Evolutionary conservation across 208 protist genomes (phyloP).

Genomic region (Entamoeba moshkovskii): DNA sequence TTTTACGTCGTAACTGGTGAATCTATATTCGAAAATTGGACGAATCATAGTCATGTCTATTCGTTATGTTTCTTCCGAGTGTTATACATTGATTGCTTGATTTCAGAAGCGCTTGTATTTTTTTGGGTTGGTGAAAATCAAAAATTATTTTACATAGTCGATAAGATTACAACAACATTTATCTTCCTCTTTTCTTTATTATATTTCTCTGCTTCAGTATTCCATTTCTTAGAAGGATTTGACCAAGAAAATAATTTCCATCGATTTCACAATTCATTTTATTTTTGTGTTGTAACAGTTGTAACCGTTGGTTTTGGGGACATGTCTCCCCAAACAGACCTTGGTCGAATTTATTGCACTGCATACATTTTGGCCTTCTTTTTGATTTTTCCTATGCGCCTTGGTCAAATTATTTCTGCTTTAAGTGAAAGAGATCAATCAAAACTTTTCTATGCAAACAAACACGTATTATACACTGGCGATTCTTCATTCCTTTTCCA

Average conservation of each 20-base stretch:
- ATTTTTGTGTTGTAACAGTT: background rate
- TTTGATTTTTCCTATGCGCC: background rate
- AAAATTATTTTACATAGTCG: background rate
- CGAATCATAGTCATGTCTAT: background rate
- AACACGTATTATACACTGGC: background rate
- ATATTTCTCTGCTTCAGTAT: background rate
- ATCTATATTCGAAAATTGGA: background rate
- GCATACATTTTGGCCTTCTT: background rate
- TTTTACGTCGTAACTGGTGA: background rate
- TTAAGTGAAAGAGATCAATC: background rate
- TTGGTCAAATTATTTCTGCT: background rate
- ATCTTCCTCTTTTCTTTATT: background rate
- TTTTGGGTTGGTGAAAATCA: background rate
- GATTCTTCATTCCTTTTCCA: background rate
- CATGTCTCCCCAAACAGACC: background rate
- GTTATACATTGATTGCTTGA: background rate
- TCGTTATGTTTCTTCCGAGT: background rate
- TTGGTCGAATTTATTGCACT: background rate
- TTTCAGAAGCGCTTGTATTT: background rate
- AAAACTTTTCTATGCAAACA: background rate
- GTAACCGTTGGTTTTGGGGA: background rate
- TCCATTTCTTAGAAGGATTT: background rate
- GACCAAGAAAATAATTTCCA: background rate
- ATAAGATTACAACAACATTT: background rate
- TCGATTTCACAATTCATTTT: background rate